A percentile compares a stretch with the other conserved stretches of the same genome.
phyloP scores from a whole-genome alignment of 2,329 filamentous ascomycete genomes.

The Aureobasidium melanogenum region DNA sequence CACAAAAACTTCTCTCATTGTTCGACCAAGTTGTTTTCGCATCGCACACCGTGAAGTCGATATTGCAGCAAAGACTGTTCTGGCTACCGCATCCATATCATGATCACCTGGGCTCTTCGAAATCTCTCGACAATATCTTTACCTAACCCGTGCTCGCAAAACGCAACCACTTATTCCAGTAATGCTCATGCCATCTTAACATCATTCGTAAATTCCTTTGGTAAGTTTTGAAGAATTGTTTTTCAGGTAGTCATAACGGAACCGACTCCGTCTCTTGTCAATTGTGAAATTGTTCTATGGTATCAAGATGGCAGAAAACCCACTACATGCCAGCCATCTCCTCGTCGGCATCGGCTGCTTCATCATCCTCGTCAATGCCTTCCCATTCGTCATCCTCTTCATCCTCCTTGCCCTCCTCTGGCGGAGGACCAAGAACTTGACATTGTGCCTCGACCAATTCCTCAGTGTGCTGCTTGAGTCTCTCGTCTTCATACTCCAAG shows the following conservation, averaged over 20 bases:
- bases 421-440: conserved; percentile 34
- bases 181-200: not conserved
- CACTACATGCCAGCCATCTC: conserved; percentile 19
- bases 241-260: not conserved
- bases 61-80: not conserved
- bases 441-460: conserved; percentile 54
- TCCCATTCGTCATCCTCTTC: conserved; percentile 31
- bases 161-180: not conserved
- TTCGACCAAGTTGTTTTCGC: not conserved
- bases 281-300: not conserved
- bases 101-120: not conserved
- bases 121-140: not conserved
- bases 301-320: conserved; percentile 1
- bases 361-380: conserved; percentile 28
- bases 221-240: not conserved
- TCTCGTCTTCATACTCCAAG: conserved; percentile 78
- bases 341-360: conserved; percentile 25
- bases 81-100: not conserved
- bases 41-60: not conserved
- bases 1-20: not conserved
- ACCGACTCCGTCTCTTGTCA: not conserved
- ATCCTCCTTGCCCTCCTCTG: conserved; percentile 33
- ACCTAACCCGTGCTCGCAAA: too few species aligned
- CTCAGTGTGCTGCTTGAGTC: conserved; percentile 63
- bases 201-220: not conserved